Conservation (phyloP, 1,284 basidiomycete species). For the Ustilago sp. region DNA sequence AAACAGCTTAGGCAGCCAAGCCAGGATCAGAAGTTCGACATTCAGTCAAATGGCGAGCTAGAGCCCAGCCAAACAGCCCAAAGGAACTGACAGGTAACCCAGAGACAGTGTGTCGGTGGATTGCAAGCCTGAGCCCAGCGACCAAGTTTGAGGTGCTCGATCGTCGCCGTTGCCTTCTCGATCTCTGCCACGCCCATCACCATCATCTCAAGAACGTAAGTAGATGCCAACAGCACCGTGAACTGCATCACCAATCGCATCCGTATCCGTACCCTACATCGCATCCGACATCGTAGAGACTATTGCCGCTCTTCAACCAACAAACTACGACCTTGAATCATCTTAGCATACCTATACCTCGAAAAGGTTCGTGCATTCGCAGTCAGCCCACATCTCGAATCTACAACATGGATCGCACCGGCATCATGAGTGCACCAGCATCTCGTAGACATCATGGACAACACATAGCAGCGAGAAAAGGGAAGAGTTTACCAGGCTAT, state of each 20-base stretch:
- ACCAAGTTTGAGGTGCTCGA: slow-evolving; percentile 10
- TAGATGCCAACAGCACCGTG: slow-evolving; percentile 21
- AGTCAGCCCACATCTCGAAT: not conserved
- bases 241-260: slow-evolving; percentile 19
- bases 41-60: not conserved
- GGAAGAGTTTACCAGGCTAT: not conserved
- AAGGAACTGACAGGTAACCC: too few relatives aligned
- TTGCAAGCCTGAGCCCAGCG: not conserved
- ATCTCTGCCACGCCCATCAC: slow-evolving; percentile 49
- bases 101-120: not conserved
- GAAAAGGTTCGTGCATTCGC: slow-evolving; percentile 20
- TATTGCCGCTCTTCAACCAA: not conserved
- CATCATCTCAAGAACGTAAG: slow-evolving; percentile 56
- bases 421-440: not conserved
- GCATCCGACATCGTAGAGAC: not conserved
- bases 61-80: not conserved
- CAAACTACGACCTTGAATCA: not conserved
- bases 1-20: too few relatives aligned
- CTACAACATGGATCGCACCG: not conserved
- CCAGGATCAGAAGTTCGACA: not conserved
- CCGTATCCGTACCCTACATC: slow-evolving; percentile 12
- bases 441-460: not conserved
- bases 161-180: slow-evolving; percentile 19
- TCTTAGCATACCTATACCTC: not conserved
- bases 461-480: not conserved